Conservation (phyloP, 2,329 filamentous ascomycete species). For the Colletotrichum kahawae region DNA sequence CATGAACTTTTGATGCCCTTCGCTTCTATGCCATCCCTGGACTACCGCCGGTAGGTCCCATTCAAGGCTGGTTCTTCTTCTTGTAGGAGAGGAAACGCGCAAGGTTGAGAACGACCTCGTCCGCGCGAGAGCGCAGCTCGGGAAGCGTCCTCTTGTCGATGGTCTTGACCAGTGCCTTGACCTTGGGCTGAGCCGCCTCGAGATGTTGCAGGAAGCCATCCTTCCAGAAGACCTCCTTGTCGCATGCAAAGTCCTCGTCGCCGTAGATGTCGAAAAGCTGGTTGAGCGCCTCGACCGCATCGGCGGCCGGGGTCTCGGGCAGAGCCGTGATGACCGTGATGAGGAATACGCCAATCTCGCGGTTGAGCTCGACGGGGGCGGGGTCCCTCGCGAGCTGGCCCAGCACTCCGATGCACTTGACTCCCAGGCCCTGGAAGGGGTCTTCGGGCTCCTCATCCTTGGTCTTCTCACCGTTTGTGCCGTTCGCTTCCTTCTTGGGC, state of each 20-base stretch:
- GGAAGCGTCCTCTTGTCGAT: conserved; percentile 63
- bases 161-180: conserved; percentile 60
- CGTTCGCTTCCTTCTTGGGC: conserved; percentile 9
- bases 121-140: conserved; percentile 63
- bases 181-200: conserved; percentile 57
- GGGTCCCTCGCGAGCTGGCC: conserved; percentile 66
- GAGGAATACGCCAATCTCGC: conserved; percentile 68
- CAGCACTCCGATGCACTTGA: conserved; percentile 71
- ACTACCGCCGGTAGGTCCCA: background rate
- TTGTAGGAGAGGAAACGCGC: conserved; percentile 69
- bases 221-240: conserved; percentile 68
- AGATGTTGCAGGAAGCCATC: conserved; percentile 64
- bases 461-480: background rate
- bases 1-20: conserved; percentile 1
- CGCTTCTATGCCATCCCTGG: background rate
- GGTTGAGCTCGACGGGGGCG: conserved; percentile 58
- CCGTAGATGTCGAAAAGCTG: conserved; percentile 72
- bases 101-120: conserved; percentile 67
- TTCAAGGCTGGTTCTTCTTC: conserved; percentile 54
- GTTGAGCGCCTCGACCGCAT: conserved; percentile 68
- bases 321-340: conserved; percentile 57
- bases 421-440: conserved; percentile 65
- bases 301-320: conserved; percentile 59
- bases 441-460: conserved; percentile 44
- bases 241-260: conserved; percentile 62